These are phyloP conservation scores for Phascolomyces articulosus DNA, from an alignment of 371 early-diverging fungal genomes.

Conservation along the genomic window DNA sequence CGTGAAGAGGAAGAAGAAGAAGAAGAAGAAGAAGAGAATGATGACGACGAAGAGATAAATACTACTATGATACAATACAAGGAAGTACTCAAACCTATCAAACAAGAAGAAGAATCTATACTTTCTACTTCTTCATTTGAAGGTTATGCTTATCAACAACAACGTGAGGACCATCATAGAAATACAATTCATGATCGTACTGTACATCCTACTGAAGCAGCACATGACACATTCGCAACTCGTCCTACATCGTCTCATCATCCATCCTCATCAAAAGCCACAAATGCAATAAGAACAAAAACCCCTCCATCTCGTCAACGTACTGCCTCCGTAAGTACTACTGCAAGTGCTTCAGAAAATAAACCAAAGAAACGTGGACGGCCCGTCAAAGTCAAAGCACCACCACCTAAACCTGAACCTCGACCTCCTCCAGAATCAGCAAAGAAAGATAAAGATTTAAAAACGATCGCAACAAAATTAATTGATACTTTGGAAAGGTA, in stretches of 20 bases:
- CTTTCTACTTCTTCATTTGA: background rate
- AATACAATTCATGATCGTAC: constrained; percentile 13
- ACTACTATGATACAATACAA: constrained; percentile 2
- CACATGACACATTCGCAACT: background rate
- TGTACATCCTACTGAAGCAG: constrained; percentile 1
- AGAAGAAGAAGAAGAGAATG: constrained; percentile 8
- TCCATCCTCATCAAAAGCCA: constrained; percentile 3
- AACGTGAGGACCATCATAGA: constrained; percentile 4
- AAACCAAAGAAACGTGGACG: constrained; percentile 50
- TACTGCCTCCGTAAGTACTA: constrained; percentile 27
- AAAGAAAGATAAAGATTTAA: constrained; percentile 49
- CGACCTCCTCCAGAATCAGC: constrained; percentile 29
- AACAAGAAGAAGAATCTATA: constrained; percentile 2
- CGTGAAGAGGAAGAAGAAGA: constrained; percentile 5
- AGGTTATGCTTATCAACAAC: constrained; percentile 2
- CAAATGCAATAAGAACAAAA: background rate
- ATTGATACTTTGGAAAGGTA: constrained; percentile 61
- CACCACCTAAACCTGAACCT: constrained; percentile 29
- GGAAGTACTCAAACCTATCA: background rate
- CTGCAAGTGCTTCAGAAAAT: constrained; percentile 13
- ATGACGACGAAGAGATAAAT: constrained; percentile 2
- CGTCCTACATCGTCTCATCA: background rate
- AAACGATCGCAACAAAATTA: constrained; percentile 45
- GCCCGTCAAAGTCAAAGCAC: constrained; percentile 32
- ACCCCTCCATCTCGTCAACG: constrained; percentile 15